A percentile compares a stretch with the other conserved stretches of the same genome.
These are phyloP conservation scores for Cercospora beticola DNA, from an alignment of 2,329 filamentous ascomycete species.

Conservation along the genomic window DNA sequence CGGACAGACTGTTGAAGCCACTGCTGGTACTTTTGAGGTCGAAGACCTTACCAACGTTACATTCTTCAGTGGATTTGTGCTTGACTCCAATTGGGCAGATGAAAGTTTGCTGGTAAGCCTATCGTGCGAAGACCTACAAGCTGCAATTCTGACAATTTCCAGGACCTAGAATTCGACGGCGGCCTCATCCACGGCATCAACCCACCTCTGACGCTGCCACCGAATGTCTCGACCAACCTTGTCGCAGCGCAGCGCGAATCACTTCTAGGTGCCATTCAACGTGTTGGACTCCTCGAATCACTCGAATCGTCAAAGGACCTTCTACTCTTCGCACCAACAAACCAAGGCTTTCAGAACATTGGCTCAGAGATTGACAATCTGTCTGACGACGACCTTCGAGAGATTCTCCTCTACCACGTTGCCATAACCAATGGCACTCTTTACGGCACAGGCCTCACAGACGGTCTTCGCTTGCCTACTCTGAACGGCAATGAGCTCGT, in stretches of 20 bases:
- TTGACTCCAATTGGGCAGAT: constrained; percentile 35
- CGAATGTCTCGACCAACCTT: not conserved
- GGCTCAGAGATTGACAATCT: not conserved
- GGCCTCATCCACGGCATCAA: constrained; percentile 26
- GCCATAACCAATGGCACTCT: not conserved
- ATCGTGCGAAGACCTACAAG: too few species aligned
- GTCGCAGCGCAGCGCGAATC: not conserved
- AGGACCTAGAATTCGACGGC: constrained; percentile 23
- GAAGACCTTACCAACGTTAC: constrained; percentile 35
- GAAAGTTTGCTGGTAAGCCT: not conserved
- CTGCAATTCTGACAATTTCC: not conserved
- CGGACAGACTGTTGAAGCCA: constrained; percentile 39
- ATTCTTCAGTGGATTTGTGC: constrained; percentile 36
- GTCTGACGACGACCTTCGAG: not conserved
- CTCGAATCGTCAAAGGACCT: constrained; percentile 20
- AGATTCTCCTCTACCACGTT: not conserved
- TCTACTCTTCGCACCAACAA: constrained; percentile 24
- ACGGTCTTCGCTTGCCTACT: not conserved
- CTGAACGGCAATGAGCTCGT: not conserved
- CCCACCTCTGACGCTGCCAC: constrained; percentile 14
- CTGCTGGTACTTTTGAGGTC: constrained; percentile 30
- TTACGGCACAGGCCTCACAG: not conserved
- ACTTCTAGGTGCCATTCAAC: not conserved
- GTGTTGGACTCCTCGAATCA: not conserved
- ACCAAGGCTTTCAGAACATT: constrained; percentile 11